These are phyloP conservation scores for Neurospora sp. DNA, from an alignment of 2,329 filamentous ascomycete species.

Conservation along the genomic window DNA sequence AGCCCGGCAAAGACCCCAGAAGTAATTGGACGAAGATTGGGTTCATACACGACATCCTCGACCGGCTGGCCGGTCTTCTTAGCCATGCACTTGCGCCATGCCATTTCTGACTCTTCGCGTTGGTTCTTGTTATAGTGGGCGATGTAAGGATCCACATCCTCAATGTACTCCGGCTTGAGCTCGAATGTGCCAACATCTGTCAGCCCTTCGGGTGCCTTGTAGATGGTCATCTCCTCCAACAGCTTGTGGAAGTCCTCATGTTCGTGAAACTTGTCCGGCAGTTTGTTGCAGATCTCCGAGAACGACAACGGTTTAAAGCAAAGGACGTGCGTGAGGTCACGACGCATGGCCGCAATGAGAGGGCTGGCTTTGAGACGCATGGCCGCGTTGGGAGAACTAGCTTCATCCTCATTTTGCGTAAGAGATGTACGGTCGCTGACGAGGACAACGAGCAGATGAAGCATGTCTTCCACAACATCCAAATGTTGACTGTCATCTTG, in stretches of 20 bases:
- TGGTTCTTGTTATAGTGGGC: constrained; percentile 96
- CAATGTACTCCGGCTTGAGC: constrained; percentile 74
- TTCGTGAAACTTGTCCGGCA: constrained; percentile 84
- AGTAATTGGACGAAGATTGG: constrained; percentile 64
- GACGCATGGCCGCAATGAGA: constrained; percentile 62
- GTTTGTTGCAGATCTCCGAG: constrained; percentile 75
- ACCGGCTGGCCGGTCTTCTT: constrained; percentile 73
- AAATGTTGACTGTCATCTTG: constrained; percentile 83
- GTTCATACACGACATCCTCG: constrained; percentile 85
- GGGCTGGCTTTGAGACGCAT: constrained; percentile 53
- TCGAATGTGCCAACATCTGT: constrained; percentile 93
- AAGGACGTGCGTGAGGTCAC: constrained; percentile 85
- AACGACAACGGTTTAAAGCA: constrained; percentile 96
- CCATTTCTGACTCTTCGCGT: constrained; percentile 84
- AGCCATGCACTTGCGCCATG: constrained; percentile 78
- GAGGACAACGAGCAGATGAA: constrained; percentile 83
- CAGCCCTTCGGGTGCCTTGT: constrained; percentile 81
- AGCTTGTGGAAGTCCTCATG: constrained; percentile 79
- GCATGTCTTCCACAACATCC: constrained; percentile 90
- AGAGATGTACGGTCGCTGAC: constrained; percentile 82
- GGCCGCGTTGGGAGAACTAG: constrained; percentile 53
- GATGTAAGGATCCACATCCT: constrained; percentile 89
- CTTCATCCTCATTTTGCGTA: constrained; percentile 55
- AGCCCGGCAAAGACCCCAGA: constrained; percentile 70
- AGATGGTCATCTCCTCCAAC: constrained; percentile 78